These are phyloP conservation scores for Boletus sp. DNA, from an alignment of 768 basidiomycete genomes.

Conservation along the genomic window DNA sequence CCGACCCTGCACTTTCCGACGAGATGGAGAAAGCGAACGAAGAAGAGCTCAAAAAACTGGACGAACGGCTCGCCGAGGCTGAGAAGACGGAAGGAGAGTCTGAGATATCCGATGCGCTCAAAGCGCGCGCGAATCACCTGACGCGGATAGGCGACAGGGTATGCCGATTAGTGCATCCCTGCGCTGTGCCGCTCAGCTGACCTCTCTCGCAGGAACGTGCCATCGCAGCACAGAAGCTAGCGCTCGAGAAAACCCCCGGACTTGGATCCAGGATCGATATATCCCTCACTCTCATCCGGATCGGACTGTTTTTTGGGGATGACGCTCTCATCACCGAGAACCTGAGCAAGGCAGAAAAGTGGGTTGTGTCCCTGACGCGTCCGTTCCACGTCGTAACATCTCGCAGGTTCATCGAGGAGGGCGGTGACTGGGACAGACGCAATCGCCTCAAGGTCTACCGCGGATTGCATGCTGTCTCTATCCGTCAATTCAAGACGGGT, in stretches of 20 bases:
- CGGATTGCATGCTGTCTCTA: conserved; percentile 78
- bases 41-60: conserved; percentile 68
- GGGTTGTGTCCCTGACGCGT: conserved; percentile 26
- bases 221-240: conserved; percentile 74
- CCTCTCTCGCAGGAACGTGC: conserved; percentile 62
- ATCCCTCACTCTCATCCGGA: conserved; percentile 79
- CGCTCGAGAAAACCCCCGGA: conserved; percentile 88
- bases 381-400: neutral
- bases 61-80: conserved; percentile 78
- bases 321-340: conserved; percentile 65
- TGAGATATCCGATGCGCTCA: conserved; percentile 86
- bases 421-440: conserved; percentile 97
- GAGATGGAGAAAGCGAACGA: conserved; percentile 54
- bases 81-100: conserved; percentile 90
- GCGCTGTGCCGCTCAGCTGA: neutral
- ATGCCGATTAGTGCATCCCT: conserved; percentile 1
- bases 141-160: conserved; percentile 86
- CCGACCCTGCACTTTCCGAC: conserved; percentile 35
- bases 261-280: conserved; percentile 93
- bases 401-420: conserved; percentile 81
- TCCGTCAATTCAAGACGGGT: conserved; percentile 86
- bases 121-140: conserved; percentile 79
- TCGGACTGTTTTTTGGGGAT: conserved; percentile 89
- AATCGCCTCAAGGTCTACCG: conserved; percentile 97
- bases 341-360: conserved; percentile 81